Base-by-base conservation (phyloP, 371 early-diverging fungal genomes). In the Funneliformis caledonium region DNA sequence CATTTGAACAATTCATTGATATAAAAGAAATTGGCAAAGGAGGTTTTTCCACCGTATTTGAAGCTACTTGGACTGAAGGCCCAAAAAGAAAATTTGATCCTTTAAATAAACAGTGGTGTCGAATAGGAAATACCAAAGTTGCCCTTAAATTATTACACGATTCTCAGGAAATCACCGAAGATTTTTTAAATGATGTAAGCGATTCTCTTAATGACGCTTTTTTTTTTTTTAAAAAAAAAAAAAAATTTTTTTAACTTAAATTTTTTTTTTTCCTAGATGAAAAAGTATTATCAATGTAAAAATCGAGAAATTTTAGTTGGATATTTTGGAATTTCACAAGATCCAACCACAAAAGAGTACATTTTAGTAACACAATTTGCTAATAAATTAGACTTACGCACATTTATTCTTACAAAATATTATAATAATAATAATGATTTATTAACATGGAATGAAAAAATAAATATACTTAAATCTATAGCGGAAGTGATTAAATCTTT, bases 111-210 rank as follows among this genome's bases (percentile, higher is more conserved):
- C 42, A 48, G 22, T 77, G 52, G n/a, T 37, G 10, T 33, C 42
- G 77, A 64, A 48, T 37, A 37, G 22, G 47, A 8, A 16, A 19
- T 43, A 31, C n/a, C 6, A 67, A 50, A n/a, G 68, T 67, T 47
- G 43, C 19, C 0, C 22, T 78, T 12, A 78, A 67, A 78, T 31
- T 19, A 31, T 50, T 65, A 59, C 5, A 22, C 4, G 60, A 45
- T 31, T 78, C 78, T 78, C 78, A 78, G 67, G 47, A 78, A 14
- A 48, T 78, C 26, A 43, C 42, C 19, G 26, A 67, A 31, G 22
- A 47, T 37, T 78, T 65, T 26, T 78, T 78, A 48, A 33, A 78
- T n/a, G 78, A 78, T 22, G 78, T 78, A 67, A 43, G 48, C 14
- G 12, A 9, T 16, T 19, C 4, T 47, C 61, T 61, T 43, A 19